Evolutionary conservation across 1,139 yeast genomes (phyloP).

Genomic region (Petasospora fabianii): DNA sequence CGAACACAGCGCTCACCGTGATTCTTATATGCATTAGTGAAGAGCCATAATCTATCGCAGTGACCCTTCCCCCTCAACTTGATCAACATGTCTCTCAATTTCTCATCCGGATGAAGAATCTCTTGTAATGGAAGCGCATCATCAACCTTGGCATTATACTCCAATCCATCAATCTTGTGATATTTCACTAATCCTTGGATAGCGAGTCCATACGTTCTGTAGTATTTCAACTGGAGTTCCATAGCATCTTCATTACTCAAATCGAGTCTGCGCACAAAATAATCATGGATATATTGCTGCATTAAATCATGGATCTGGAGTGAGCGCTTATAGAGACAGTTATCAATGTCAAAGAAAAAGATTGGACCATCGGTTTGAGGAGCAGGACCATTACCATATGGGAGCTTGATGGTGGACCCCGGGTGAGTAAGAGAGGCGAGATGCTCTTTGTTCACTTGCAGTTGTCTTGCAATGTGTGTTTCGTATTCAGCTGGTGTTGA

Average conservation of each 20-base stretch:
- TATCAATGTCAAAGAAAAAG: slow-evolving; percentile 90
- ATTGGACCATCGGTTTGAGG: slow-evolving; percentile 35
- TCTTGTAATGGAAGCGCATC: slow-evolving; percentile 84
- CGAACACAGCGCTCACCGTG: slow-evolving; percentile 79
- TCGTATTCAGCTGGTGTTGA: slow-evolving; percentile 14
- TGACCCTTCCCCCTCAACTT: slow-evolving; percentile 47
- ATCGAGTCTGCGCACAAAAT: slow-evolving; percentile 61
- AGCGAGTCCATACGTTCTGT: slow-evolving; percentile 86
- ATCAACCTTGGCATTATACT: slow-evolving; percentile 84
- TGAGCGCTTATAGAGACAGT: slow-evolving; percentile 75
- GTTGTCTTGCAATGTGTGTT: slow-evolving; percentile 25
- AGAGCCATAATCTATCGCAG: slow-evolving; percentile 76
- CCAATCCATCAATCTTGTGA: slow-evolving; percentile 82
- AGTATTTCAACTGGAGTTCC: slow-evolving; percentile 66
- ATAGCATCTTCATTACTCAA: slow-evolving; percentile 76
- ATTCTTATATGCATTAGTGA: slow-evolving; percentile 90
- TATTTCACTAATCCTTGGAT: slow-evolving; percentile 84
- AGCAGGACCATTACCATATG: slow-evolving; percentile 23
- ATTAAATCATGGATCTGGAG: slow-evolving; percentile 79
- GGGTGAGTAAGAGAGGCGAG: slow-evolving; percentile 32
- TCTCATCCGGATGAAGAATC: slow-evolving; percentile 58
- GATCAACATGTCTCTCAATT: slow-evolving; percentile 49
- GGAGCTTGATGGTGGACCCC: slow-evolving; percentile 29
- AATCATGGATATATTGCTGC: slow-evolving; percentile 81
- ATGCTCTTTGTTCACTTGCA: slow-evolving; percentile 30